A percentile compares a stretch with the other conserved stretches of the same genome.
These are phyloP conservation scores for Akanthomyces dipterigenus DNA, from an alignment of 2,329 filamentous ascomycete genomes.

Conservation along the genomic window DNA sequence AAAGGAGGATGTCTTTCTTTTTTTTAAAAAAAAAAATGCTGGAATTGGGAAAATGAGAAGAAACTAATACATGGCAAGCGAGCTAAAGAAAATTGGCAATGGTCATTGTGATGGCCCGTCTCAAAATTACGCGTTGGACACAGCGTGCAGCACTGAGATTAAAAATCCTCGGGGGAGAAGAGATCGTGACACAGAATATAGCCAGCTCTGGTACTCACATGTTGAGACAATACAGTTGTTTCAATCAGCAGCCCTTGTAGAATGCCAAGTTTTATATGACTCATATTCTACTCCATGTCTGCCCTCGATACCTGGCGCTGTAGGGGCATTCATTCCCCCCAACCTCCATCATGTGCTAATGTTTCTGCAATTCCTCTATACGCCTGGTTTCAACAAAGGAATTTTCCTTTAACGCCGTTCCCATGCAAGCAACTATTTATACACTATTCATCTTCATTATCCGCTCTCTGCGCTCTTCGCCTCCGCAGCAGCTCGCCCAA, in stretches of 20 bases:
- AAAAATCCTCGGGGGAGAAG: no score
- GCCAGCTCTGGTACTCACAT: background rate
- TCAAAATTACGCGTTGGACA: background rate
- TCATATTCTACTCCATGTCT: background rate
- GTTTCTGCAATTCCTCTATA: background rate
- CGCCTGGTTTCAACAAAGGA: background rate
- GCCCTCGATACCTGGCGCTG: background rate
- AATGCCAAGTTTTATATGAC: no score
- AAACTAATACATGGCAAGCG: background rate
- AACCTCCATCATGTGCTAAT: background rate
- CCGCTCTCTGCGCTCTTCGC: slow-evolving; percentile 30
- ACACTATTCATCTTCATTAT: slow-evolving; percentile 22
- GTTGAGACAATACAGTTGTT: no score
- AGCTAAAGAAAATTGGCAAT: background rate
- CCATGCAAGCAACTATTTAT: background rate
- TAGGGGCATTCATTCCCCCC: background rate
- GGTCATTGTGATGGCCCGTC: background rate
- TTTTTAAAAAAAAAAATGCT: no score
- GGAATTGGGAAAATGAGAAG: background rate
- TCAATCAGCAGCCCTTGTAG: background rate
- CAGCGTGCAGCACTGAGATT: background rate
- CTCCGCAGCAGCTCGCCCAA: slow-evolving; percentile 55
- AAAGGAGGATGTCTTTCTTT: background rate
- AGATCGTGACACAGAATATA: background rate
- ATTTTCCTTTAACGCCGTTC: background rate